Percentiles rank a stretch among this genome's conserved stretches.
These are phyloP conservation scores for Aspergillus pseudoviridinutans DNA, from an alignment of 2,329 filamentous ascomycete species.

Conservation along the genomic window DNA sequence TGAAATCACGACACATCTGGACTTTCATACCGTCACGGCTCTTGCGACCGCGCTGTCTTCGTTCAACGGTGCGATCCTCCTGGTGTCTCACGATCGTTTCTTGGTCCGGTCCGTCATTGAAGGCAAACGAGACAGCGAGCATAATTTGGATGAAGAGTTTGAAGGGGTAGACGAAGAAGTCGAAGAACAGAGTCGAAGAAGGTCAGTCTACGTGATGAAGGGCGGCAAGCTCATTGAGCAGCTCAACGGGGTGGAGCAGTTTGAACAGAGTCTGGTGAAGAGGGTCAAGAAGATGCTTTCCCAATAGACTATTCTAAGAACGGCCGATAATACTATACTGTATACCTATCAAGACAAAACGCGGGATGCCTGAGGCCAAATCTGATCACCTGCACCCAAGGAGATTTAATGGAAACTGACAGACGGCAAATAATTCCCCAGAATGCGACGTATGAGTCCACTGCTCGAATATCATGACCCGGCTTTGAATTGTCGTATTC, in stretches of 20 bases:
- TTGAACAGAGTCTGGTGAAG: constrained; percentile 61
- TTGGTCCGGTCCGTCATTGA: constrained; percentile 72
- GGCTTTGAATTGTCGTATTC: neutral
- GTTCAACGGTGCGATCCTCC: constrained; percentile 70
- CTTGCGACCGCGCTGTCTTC: constrained; percentile 61
- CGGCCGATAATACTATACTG: neutral
- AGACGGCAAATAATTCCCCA: too few relatives aligned
- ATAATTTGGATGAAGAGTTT: constrained; percentile 40
- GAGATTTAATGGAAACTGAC: too few relatives aligned
- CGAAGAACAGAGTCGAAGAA: constrained; percentile 42
- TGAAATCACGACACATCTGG: constrained; percentile 80
- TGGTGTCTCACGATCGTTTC: constrained; percentile 80
- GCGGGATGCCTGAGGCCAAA: too few relatives aligned
- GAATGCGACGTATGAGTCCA: too few relatives aligned
- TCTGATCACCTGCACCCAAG: too few relatives aligned
- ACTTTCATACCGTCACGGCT: constrained; percentile 74
- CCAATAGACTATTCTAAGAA: neutral
- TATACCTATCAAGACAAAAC: too few relatives aligned
- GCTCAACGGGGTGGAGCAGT: constrained; percentile 60
- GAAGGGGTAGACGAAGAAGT: constrained; percentile 47
- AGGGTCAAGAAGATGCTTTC: constrained; percentile 48
- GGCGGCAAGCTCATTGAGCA: constrained; percentile 54
- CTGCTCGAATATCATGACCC: too few relatives aligned
- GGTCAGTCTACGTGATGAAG: constrained; percentile 59
- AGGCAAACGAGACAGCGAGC: constrained; percentile 47